Evolutionary conservation across 331 rosid genomes (phyloP).

Genomic region (Acacia concinna): DNA sequence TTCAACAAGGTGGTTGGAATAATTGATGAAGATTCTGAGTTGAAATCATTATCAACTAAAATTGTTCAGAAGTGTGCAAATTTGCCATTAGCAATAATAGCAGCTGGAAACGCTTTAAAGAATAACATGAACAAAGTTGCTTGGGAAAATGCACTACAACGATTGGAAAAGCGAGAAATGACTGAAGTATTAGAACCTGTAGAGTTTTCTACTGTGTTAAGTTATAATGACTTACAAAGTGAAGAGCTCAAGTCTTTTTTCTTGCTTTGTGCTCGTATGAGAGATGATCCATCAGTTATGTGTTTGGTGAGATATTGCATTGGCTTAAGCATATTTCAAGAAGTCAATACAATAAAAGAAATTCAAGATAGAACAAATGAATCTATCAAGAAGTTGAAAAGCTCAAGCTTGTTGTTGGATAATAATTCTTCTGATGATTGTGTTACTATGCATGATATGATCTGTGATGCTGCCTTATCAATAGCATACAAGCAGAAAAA

Average conservation of each 20-base stretch:
- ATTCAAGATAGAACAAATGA: not conserved
- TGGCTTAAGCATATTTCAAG: not conserved
- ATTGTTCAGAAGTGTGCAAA: not conserved
- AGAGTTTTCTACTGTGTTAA: conserved; percentile 2
- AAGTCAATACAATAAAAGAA: not conserved
- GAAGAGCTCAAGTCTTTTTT: conserved; percentile 17
- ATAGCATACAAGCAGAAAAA: conserved; percentile 32
- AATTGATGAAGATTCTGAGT: not conserved
- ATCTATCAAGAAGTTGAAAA: not conserved
- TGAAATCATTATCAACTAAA: not conserved
- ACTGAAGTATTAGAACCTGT: not conserved
- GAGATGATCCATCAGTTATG: not conserved
- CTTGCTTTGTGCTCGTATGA: conserved; percentile 27
- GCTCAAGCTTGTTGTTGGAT: conserved; percentile 34
- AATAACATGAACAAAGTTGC: not conserved
- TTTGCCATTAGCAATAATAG: not conserved
- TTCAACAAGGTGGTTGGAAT: conserved; percentile 10
- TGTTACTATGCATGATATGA: conserved; percentile 48
- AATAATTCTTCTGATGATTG: conserved; percentile 13
- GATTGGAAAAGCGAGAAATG: not conserved
- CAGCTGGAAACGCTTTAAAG: not conserved
- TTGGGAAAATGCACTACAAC: conserved; percentile 7
- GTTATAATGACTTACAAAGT: conserved; percentile 21
- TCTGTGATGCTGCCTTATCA: conserved; percentile 40
- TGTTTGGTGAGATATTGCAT: conserved; percentile 13